Evolutionary conservation across 2,329 filamentous ascomycete genomes (phyloP).

Genomic region (Fusarium sacchari): DNA sequence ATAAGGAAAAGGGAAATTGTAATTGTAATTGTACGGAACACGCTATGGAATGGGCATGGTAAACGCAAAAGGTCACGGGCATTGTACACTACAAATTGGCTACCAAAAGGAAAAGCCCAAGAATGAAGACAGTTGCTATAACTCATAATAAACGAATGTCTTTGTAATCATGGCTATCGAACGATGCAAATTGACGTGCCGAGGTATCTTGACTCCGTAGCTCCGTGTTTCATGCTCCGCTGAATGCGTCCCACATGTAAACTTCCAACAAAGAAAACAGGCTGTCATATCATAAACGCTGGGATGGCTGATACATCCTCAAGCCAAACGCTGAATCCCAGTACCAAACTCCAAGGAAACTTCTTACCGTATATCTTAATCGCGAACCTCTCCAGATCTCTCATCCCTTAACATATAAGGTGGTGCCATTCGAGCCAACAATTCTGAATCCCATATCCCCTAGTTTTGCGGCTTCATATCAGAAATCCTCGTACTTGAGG

Average conservation of each 20-base stretch:
- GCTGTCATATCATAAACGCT: neutral
- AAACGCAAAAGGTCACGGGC: neutral
- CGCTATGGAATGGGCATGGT: neutral
- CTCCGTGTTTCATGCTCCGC: conserved; percentile 20
- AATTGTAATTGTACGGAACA: conserved; percentile 4
- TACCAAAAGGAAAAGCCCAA: neutral
- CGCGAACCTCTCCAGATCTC: neutral
- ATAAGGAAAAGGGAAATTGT: neutral
- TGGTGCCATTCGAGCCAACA: neutral
- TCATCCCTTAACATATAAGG: neutral
- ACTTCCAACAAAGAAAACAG: conserved; percentile 1
- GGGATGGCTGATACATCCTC: neutral
- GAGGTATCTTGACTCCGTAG: conserved; percentile 36
- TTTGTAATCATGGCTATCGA: conserved; percentile 15
- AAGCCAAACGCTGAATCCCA: neutral
- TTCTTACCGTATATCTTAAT: neutral
- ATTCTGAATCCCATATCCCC: neutral
- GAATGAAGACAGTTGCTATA: neutral
- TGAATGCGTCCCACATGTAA: neutral
- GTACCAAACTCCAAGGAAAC: conserved; percentile 18
- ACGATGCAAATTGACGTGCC: conserved; percentile 7
- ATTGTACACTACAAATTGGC: conserved; percentile 10
- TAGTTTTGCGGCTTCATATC: conserved; percentile 38
- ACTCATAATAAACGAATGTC: conserved; percentile 8
- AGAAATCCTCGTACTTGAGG: conserved; percentile 60